phyloP scores from a whole-genome alignment of 2,329 filamentous ascomycete species.

The Beauveria rudraprayagi region DNA sequence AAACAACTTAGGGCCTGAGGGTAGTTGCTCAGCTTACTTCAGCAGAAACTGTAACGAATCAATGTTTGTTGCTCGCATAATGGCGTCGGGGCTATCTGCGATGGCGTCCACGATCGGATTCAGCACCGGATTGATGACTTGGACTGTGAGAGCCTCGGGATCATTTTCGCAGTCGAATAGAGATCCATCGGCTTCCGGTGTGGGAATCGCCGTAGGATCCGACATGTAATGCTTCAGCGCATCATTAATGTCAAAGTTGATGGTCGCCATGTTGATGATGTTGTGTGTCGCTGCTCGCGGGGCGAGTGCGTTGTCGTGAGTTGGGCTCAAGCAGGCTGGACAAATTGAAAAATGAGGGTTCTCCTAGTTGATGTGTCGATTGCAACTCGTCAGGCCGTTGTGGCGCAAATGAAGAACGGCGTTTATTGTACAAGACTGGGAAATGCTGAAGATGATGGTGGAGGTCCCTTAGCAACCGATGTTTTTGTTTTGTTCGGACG shows the following conservation, averaged over 20 bases:
- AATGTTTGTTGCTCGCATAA: slow-evolving; percentile 70
- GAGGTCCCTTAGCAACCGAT: slow-evolving; percentile 19
- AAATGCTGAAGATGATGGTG: slow-evolving; percentile 7
- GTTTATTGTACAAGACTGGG: neutral
- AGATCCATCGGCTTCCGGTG: slow-evolving; percentile 74
- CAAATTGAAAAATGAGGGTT: neutral
- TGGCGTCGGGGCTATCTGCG: slow-evolving; percentile 82
- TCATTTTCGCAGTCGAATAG: slow-evolving; percentile 91
- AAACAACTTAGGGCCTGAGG: slow-evolving; percentile 7
- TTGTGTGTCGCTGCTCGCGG: slow-evolving; percentile 15
- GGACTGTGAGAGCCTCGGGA: slow-evolving; percentile 70
- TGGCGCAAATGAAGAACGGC: neutral
- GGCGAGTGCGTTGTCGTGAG: slow-evolving; percentile 14
- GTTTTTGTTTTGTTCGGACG: slow-evolving; percentile 21
- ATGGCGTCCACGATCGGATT: slow-evolving; percentile 91
- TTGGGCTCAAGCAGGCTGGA: neutral
- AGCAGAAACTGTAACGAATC: slow-evolving; percentile 92
- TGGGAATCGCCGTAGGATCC: slow-evolving; percentile 75
- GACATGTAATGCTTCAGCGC: slow-evolving; percentile 95
- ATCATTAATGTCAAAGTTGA: slow-evolving; percentile 92
- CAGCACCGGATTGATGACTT: slow-evolving; percentile 73
- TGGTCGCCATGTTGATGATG: slow-evolving; percentile 54
- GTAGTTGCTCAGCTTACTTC: slow-evolving; percentile 60
- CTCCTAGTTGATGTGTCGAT: neutral
- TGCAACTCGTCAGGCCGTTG: neutral